Base-by-base conservation (phyloP, 2,329 filamentous ascomycete species). In the Colletotrichum gloeosporioides region DNA sequence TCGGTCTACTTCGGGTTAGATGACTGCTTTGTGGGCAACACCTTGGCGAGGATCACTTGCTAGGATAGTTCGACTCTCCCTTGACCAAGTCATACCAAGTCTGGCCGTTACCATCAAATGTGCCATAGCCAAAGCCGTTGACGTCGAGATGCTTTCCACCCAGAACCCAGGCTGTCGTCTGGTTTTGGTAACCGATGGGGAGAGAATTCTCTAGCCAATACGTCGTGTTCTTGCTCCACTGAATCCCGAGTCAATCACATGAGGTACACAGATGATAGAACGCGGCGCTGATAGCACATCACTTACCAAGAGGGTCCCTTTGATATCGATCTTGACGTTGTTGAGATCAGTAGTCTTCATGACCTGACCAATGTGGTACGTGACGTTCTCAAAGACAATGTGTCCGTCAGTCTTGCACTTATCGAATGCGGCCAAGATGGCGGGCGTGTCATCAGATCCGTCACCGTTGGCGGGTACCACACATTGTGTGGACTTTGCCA, bases 81-180 rank as follows among this genome's bases (percentile, higher is more conserved):
- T 66, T 71, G 16, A 71, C 61, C 49, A 71, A n/a, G 61, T 71
- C 69, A n/a, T 66, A 71, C 69, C 69, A 71, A 7, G 62, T 71
- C 7, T 71, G 36, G 3, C 65, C 65, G 12, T 68, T 68, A 8
- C 49, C 65, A 36, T 68, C 6, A 16, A 68, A 68, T 9, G 65
- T 68, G 4, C 65, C 65, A 27, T 68, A 59, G 7, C 65, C 65
- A 32, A 34, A 36, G 1, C 65, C 65, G 31, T 59, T 59, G 44
- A 68, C 49, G 12, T 68, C 44, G 16, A 68, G 65, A n/a, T 68
- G 49, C 31, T 68, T 68, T 34, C 65, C 65, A 29, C 65, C 69
- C 0, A 71, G 69, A 15, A 64, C 39, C 69, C 69, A 71, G 15
- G 59, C 69, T 8, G 69, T 36, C 9, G 69, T 32, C 22, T 71